These are phyloP conservation scores for Pythium aquatile DNA, from an alignment of 352 stramenopile species.

Conservation along the genomic window DNA sequence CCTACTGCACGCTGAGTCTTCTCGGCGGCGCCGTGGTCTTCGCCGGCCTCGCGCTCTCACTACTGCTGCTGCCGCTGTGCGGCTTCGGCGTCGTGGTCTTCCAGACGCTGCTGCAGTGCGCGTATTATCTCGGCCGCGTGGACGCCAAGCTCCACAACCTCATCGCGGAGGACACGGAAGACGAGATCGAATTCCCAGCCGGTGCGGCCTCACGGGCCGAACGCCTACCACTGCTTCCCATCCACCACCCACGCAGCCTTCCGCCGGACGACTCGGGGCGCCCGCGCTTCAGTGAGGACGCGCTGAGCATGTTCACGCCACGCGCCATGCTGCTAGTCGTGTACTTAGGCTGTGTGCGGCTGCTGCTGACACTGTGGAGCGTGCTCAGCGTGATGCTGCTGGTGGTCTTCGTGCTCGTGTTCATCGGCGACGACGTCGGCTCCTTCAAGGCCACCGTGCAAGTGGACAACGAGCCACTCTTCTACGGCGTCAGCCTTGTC, in stretches of 20 bases:
- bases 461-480: constrained; percentile 16
- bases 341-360: constrained; percentile 54
- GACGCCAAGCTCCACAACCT: constrained; percentile 59
- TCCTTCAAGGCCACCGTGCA: constrained; percentile 6
- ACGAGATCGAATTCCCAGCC: constrained; percentile 35
- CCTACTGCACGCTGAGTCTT: constrained; percentile 24
- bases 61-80: constrained; percentile 50
- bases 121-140: constrained; percentile 38
- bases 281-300: constrained; percentile 29
- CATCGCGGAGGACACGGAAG: constrained; percentile 24
- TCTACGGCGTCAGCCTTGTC: constrained; percentile 10
- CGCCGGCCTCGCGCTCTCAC: constrained; percentile 23
- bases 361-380: constrained; percentile 31
- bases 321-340: constrained; percentile 38
- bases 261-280: constrained; percentile 19
- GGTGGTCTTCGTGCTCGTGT: constrained; percentile 30
- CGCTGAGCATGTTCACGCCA: constrained; percentile 34
- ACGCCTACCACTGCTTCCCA: constrained; percentile 37
- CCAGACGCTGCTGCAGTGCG: constrained; percentile 33
- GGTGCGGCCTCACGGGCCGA: constrained; percentile 21
- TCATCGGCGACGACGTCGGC: constrained; percentile 32
- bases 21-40: constrained; percentile 24
- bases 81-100: constrained; percentile 52
- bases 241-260: constrained; percentile 19
- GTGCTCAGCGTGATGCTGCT: constrained; percentile 34